Evolutionary conservation across 495 filamentous ascomycete species (phyloP).

Genomic region (Cairneyella variabilis): DNA sequence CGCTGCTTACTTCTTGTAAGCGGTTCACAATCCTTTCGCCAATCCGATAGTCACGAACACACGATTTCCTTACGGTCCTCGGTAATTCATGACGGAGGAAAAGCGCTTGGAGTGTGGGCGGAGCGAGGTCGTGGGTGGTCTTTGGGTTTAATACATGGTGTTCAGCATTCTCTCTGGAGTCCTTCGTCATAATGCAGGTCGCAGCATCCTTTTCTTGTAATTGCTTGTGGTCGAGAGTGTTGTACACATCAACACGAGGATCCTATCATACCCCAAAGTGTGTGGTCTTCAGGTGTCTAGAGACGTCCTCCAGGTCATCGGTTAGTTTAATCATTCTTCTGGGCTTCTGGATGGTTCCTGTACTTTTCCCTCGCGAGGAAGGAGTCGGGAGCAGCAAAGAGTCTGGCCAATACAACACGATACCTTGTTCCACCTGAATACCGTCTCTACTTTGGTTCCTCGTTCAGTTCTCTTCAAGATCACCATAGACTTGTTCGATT

Average conservation of each 20-base stretch:
- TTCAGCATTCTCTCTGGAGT: slow-evolving; percentile 38
- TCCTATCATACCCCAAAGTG: slow-evolving; percentile 27
- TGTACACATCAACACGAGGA: slow-evolving; percentile 10
- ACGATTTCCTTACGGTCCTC: slow-evolving; percentile 12
- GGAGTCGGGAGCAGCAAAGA: slow-evolving; percentile 14
- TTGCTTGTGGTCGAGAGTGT: slow-evolving; percentile 29
- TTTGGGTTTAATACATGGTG: slow-evolving; percentile 30
- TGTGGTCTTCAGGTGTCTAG: slow-evolving; percentile 34
- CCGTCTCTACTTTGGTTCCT: slow-evolving; percentile 28
- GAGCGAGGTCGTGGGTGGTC: slow-evolving; percentile 10
- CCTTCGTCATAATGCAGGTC: slow-evolving; percentile 24
- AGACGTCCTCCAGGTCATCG: slow-evolving; percentile 22
- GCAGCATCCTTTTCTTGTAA: slow-evolving; percentile 37
- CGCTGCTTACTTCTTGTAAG: slow-evolving; percentile 75
- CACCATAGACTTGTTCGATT: slow-evolving; percentile 19
- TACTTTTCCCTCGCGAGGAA: slow-evolving; percentile 6
- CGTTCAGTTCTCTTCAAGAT: slow-evolving; percentile 21
- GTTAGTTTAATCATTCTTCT: slow-evolving; percentile 11
- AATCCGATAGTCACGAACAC: slow-evolving; percentile 17
- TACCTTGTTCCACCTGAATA: slow-evolving; percentile 30
- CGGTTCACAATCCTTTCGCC: slow-evolving; percentile 23
- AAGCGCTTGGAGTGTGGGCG: slow-evolving; percentile 29
- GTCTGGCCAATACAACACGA: slow-evolving; percentile 27
- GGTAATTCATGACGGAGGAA: slow-evolving; percentile 36
- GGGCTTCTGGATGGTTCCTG: not conserved